These are phyloP conservation scores for Alopecurus myosuroides DNA, from an alignment of 176 grass and related monocot species.

Conservation along the genomic window DNA sequence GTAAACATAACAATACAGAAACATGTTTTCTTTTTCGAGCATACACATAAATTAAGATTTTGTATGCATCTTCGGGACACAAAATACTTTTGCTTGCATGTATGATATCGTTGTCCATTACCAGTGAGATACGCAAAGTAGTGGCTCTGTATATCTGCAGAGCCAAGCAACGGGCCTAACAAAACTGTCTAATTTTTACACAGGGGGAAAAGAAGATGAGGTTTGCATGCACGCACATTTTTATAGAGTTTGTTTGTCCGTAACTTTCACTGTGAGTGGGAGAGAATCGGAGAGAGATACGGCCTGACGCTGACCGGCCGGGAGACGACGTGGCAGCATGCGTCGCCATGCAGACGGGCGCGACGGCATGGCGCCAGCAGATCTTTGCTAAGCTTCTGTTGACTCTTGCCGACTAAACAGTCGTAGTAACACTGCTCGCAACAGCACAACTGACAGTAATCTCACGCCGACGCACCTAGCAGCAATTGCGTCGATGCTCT, in stretches of 20 bases:
- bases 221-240: not conserved
- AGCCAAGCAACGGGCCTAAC: not conserved
- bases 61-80: too few species aligned
- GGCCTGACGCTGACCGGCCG: not conserved
- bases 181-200: not conserved
- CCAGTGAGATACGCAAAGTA: slow-evolving; percentile 16
- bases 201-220: not conserved
- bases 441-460: not conserved
- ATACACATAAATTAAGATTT: too few species aligned
- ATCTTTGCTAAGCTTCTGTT: not conserved
- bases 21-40: too few species aligned
- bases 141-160: slow-evolving; percentile 22
- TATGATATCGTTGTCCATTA: slow-evolving; percentile 22
- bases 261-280: not conserved
- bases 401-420: not conserved
- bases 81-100: not conserved
- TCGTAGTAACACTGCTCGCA: not conserved
- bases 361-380: not conserved
- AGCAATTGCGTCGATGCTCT: not conserved
- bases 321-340: not conserved
- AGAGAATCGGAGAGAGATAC: not conserved
- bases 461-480: not conserved
- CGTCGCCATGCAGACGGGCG: slow-evolving; percentile 4
- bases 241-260: not conserved
- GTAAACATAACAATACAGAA: too few species aligned